phyloP scores from a whole-genome alignment of 2,329 filamentous ascomycete species.

The Endoconidiophora polonica region DNA sequence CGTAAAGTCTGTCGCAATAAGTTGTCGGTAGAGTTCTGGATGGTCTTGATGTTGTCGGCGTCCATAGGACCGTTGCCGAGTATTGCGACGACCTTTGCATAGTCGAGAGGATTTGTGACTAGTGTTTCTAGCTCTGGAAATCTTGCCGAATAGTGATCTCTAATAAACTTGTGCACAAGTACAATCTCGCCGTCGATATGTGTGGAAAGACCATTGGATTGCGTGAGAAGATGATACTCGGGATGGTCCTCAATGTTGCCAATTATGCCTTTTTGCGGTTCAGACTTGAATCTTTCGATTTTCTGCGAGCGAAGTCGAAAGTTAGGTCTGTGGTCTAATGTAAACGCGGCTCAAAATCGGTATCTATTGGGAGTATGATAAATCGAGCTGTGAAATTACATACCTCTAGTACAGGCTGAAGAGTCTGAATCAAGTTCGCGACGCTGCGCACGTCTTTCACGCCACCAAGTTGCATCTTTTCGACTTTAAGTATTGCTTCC shows the following conservation, averaged over 20 bases:
- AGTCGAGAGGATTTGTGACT: constrained; percentile 82
- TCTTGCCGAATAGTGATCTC: constrained; percentile 84
- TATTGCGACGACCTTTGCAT: constrained; percentile 86
- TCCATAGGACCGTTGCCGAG: constrained; percentile 85
- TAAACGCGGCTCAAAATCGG: constrained; percentile 34
- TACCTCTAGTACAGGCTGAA: constrained; percentile 71
- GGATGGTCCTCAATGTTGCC: constrained; percentile 85
- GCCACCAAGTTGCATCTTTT: constrained; percentile 61
- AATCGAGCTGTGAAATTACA: constrained; percentile 23
- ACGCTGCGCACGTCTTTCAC: constrained; percentile 68
- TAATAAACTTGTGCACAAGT: constrained; percentile 86
- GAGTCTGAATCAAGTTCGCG: constrained; percentile 61
- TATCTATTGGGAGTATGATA: not conserved
- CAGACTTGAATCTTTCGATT: constrained; percentile 60
- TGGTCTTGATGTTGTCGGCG: constrained; percentile 57
- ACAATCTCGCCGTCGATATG: constrained; percentile 87
- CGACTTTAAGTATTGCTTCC: constrained; percentile 56
- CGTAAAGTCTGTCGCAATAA: constrained; percentile 58
- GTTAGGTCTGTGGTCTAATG: constrained; percentile 54
- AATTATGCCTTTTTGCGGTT: constrained; percentile 48
- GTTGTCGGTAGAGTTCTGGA: constrained; percentile 65
- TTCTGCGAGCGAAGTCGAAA: constrained; percentile 40
- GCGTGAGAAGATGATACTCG: constrained; percentile 74
- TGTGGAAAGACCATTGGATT: constrained; percentile 78
- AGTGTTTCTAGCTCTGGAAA: constrained; percentile 87